These are phyloP conservation scores for Nasturtium officinale DNA, from an alignment of 345 rosid species.

Conservation along the genomic window DNA sequence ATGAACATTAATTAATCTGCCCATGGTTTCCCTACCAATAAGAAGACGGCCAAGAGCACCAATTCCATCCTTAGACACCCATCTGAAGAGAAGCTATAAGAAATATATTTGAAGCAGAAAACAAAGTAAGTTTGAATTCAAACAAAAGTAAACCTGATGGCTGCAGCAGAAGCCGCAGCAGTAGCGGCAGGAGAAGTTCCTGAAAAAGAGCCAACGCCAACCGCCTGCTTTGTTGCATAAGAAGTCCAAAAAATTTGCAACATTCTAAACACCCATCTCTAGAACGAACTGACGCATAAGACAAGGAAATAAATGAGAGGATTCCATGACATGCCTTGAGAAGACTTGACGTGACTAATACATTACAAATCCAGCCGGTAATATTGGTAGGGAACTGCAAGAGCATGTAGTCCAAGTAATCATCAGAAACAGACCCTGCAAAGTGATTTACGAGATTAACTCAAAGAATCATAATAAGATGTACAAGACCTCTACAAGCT, in stretches of 20 bases:
- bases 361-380: slow-evolving; percentile 94
- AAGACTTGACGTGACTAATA: slow-evolving; percentile 93
- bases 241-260: background rate
- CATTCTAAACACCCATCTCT: background rate
- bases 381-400: slow-evolving; percentile 91
- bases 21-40: slow-evolving; percentile 62
- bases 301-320: background rate
- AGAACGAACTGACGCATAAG: background rate
- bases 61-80: slow-evolving; percentile 99
- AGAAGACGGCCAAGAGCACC: slow-evolving; percentile 94
- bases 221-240: slow-evolving; percentile 61
- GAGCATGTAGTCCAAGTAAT: slow-evolving; percentile 89
- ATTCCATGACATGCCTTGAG: slow-evolving; percentile 65
- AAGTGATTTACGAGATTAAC: slow-evolving; percentile 3
- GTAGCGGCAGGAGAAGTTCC: slow-evolving; percentile 88
- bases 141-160: slow-evolving; percentile 58
- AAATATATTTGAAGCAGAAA: slow-evolving; percentile 8
- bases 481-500: background rate
- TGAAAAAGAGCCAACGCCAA: slow-evolving; percentile 88
- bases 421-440: slow-evolving; percentile 92
- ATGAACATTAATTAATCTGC: slow-evolving; percentile 18
- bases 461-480: background rate
- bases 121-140: background rate
- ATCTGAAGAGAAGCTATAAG: slow-evolving; percentile 74
- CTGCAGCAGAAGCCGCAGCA: slow-evolving; percentile 75